Evolutionary conservation across 2,329 filamentous ascomycete genomes (phyloP).

Genomic region (Alternaria sp.): DNA sequence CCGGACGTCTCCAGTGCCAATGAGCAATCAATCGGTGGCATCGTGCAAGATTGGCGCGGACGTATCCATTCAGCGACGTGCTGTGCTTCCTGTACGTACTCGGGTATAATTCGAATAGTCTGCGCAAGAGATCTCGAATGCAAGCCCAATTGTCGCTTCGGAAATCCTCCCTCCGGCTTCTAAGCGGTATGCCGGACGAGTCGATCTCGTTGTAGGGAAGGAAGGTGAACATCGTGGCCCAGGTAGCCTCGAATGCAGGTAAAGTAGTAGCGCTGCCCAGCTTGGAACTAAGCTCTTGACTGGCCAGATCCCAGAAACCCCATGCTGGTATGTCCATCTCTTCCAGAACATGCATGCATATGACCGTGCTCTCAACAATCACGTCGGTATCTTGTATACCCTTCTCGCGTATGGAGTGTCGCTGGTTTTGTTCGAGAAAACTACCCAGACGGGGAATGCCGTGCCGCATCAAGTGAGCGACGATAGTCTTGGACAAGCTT

Average conservation of each 20-base stretch:
- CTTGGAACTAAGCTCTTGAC: slow-evolving; percentile 37
- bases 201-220: slow-evolving; percentile 63
- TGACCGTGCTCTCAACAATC: slow-evolving; percentile 55
- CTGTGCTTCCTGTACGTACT: slow-evolving; percentile 46
- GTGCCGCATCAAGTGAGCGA: slow-evolving; percentile 40
- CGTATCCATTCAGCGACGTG: slow-evolving; percentile 61
- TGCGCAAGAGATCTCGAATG: slow-evolving; percentile 54
- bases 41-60: slow-evolving; percentile 58
- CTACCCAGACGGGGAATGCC: slow-evolving; percentile 47
- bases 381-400: slow-evolving; percentile 56
- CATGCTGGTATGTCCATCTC: slow-evolving; percentile 32
- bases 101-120: slow-evolving; percentile 56
- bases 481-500: slow-evolving; percentile 44
- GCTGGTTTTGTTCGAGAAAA: slow-evolving; percentile 56
- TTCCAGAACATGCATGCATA: slow-evolving; percentile 53
- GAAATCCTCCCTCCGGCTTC: slow-evolving; percentile 50
- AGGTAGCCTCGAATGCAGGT: slow-evolving; percentile 44
- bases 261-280: slow-evolving; percentile 32
- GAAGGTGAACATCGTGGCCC: slow-evolving; percentile 57
- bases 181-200: slow-evolving; percentile 53
- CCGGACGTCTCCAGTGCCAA: slow-evolving; percentile 66
- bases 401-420: slow-evolving; percentile 50
- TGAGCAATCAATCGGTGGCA: slow-evolving; percentile 60
- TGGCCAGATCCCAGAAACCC: slow-evolving; percentile 55
- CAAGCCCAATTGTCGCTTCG: slow-evolving; percentile 58